Evolutionary conservation across 169 alveolate species (phyloP), one percentile per base, ranked within the genome.

Genomic region (Neospora caninum): DNA sequence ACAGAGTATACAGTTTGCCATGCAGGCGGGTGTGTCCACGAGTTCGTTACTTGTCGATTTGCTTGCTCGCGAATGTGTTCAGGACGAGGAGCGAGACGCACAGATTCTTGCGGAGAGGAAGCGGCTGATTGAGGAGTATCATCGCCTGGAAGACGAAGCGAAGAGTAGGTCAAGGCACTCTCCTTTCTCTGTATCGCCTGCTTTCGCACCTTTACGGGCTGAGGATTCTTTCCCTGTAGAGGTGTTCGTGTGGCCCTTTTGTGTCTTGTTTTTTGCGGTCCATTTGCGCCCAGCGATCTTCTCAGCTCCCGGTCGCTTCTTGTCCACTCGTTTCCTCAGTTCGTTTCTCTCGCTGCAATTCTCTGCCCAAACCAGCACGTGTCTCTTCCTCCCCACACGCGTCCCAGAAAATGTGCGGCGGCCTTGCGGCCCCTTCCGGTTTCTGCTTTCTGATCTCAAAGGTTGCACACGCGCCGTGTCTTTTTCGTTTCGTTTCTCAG

Each of bases 41-140:
- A n/a, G n/a, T n/a, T n/a, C n/a, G n/a, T 38, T 1, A 20, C 10
- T 10, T 22, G 86, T 38, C 39, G 39, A 18, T 78, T 16, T 78
- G 9, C 42, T 78, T 78, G 10, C 73, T 4, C 73, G 7, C 20
- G 41, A 54, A n/a, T 20, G 64, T 64, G 38, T 31, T 34, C 73
- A 93, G 94, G 96, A 94, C 83, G 78, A 64, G 4, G 94, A 78
- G 42, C 49, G 96, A 41, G 96, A 94, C 84, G 93, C 82, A n/a
- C 49, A 45, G 38, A 16, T 89, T 70, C 88, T 42, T 6, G 69
- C 67, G 41, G 84, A 80, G 70, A 45, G 93, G 7, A 31, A 88
- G 70, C 42, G 78, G 38, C 54, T 94, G 64, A 82, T 84, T 2
- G 94, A 82, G 42, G 93, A 94, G 80, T 94, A 94, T 58, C 69